Evolutionary conservation across 1,284 basidiomycete species (phyloP).

Genomic region (Trichosporon ovoides): DNA sequence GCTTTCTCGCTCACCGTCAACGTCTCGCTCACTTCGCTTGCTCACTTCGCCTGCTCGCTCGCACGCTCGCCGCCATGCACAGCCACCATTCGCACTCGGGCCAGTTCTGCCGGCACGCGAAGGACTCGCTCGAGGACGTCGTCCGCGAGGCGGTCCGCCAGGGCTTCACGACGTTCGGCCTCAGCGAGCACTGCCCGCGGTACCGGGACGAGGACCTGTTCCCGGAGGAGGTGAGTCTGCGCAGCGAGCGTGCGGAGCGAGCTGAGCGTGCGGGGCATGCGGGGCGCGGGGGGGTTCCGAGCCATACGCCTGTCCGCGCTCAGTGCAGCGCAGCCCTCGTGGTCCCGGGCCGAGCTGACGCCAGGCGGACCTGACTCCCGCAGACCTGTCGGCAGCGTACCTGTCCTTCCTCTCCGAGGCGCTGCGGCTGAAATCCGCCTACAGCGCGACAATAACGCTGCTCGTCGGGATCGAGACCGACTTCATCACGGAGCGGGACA

Average conservation of each 20-base stretch:
- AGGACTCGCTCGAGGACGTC: slow-evolving; percentile 67
- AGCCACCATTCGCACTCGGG: slow-evolving; percentile 95
- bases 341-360: not conserved
- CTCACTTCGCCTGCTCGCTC: no score
- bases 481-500: slow-evolving; percentile 66
- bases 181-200: slow-evolving; percentile 92
- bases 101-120: slow-evolving; percentile 90
- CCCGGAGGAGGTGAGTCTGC: slow-evolving; percentile 79
- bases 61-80: slow-evolving; percentile 66
- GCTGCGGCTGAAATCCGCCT: slow-evolving; percentile 55
- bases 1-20: no score
- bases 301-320: no score
- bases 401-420: slow-evolving; percentile 57
- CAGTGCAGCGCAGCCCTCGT: not conserved
- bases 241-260: not conserved
- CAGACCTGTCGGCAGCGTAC: slow-evolving; percentile 31
- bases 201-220: slow-evolving; percentile 77
- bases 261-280: no score
- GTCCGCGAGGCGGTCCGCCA: slow-evolving; percentile 69
- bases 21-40: no score
- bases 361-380: slow-evolving; percentile 41
- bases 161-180: slow-evolving; percentile 75
- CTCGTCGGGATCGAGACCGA: slow-evolving; percentile 93
- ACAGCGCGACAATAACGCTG: slow-evolving; percentile 61
- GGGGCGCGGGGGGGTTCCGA: no score